Evolutionary conservation across 805 yeast genomes (phyloP).

Genomic region (Candida cerambycidarum): DNA sequence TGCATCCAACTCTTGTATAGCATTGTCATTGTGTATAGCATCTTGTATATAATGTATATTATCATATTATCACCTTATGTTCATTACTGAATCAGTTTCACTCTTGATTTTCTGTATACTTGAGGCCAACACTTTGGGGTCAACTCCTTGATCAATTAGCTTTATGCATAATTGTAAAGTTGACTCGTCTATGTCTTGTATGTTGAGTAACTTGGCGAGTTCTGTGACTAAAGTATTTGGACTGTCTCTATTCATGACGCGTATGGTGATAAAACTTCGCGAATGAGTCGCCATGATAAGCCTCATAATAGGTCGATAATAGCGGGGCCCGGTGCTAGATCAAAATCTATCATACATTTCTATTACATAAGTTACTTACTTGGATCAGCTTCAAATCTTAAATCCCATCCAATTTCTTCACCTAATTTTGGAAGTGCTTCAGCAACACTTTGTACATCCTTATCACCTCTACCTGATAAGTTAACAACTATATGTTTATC

Average conservation of each 20-base stretch:
- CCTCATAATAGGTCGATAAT: too few species aligned
- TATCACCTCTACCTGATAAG: conserved; percentile 98
- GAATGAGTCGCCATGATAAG: too few species aligned
- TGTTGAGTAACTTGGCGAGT: conserved; percentile 24
- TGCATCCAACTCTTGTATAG: too few species aligned
- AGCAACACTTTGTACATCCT: conserved; percentile 97
- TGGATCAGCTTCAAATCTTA: conserved; percentile 71
- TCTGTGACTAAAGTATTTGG: conserved; percentile 19
- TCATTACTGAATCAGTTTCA: conserved; percentile 23
- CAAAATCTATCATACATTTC: conserved; percentile 3
- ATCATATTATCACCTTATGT: conserved; percentile 4
- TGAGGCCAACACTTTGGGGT: conserved; percentile 35
- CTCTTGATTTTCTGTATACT: conserved; percentile 24
- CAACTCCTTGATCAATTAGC: conserved; percentile 36
- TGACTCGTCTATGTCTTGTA: conserved; percentile 26
- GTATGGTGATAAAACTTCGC: too few species aligned
- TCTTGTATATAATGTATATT: too few species aligned
- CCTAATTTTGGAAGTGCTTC: conserved; percentile 89
- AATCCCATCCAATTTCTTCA: conserved; percentile 91
- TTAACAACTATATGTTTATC: conserved; percentile 85
- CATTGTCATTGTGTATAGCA: too few species aligned
- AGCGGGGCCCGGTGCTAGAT: too few species aligned
- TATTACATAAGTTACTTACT: conserved; percentile 23
- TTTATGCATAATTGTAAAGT: conserved; percentile 33
- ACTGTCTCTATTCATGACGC: conserved; percentile 5